Base-by-base conservation (phyloP, 2,329 filamentous ascomycete genomes). In the Colletotrichum somersetense region DNA sequence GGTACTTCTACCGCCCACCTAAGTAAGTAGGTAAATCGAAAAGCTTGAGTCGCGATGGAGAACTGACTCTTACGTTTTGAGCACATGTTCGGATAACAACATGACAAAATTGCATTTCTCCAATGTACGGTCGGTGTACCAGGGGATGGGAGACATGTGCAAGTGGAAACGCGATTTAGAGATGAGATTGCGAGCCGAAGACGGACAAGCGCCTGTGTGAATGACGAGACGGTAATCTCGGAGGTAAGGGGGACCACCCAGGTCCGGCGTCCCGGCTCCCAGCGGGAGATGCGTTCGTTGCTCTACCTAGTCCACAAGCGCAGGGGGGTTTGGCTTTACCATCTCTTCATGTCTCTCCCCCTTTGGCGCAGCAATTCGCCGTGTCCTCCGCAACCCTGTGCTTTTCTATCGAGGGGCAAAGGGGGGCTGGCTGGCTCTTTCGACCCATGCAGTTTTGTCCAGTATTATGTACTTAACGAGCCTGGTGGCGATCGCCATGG, bases 301-400 rank as follows among this genome's bases (percentile, higher is more conserved):
- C 46, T 62, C 20, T 30, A 18, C 3, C 3, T 44, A 5, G 38
- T 65, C 52, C 46, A 46, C 55, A 66, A 48, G 55, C 23, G 26
- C 50, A n/a, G 62, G 67, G 42, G 56, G 58, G 68, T 6, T 35
- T 50, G 50, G 33, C 42, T 57, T 67, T 58, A 53, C 35, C 65
- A 72, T 59, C 58, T 26, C 44, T 35, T 40, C 14, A 8, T 52
- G 48, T 33, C n/a, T 16, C n/a, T 11, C 46, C 48, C 14, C 52
- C 26, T n/a, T 55, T 30, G 18, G 18, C 30, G 30, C 52, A 56
- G 30, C 30, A 35, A 20, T 58, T 59, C 33, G 61, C 58, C 50
- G 33, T 30, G 4, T 62, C 53, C 58, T 55, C 65, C 58, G 46
- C 65, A 72, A 65, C 65, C 65, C 69, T 72, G 65, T 68, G 66